Evolutionary conservation across 129 eudicot genomes (phyloP).

Genomic region (Saposhnikovia divaricata): DNA sequence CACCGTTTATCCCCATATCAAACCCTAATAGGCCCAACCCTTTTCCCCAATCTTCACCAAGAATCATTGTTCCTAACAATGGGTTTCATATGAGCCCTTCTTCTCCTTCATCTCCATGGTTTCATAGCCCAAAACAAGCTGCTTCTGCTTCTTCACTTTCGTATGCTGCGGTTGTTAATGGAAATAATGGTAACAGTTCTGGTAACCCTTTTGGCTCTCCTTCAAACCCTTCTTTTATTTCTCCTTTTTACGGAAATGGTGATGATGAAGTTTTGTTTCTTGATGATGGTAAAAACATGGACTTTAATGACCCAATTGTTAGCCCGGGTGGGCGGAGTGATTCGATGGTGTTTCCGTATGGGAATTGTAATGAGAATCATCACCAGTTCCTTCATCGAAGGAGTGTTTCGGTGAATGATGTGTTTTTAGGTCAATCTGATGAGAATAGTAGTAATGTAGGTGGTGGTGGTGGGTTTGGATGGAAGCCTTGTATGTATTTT

Average conservation of each 20-base stretch:
- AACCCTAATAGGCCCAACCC: constrained; percentile 31
- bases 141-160: constrained; percentile 32
- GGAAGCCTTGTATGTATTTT: constrained; percentile 89
- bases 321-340: constrained; percentile 20
- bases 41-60: constrained; percentile 40
- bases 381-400: constrained; percentile 51
- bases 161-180: constrained; percentile 72
- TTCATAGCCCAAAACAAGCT: constrained; percentile 10
- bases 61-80: constrained; percentile 49
- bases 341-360: constrained; percentile 9
- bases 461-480: constrained; percentile 37
- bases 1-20: constrained; percentile 19
- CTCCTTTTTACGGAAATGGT: neutral
- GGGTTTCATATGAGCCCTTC: constrained; percentile 53
- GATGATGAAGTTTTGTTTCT: constrained; percentile 7
- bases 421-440: constrained; percentile 25
- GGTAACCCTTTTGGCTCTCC: neutral
- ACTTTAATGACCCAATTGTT: constrained; percentile 1
- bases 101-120: constrained; percentile 65
- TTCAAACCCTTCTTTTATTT: neutral
- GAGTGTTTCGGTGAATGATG: constrained; percentile 83
- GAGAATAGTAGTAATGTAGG: constrained; percentile 5
- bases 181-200: constrained; percentile 2
- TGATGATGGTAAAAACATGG: neutral
- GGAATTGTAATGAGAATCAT: constrained; percentile 21